phyloP scores from a whole-genome alignment of 2,329 filamentous ascomycete genomes.

The Xylariaceae sp. region DNA sequence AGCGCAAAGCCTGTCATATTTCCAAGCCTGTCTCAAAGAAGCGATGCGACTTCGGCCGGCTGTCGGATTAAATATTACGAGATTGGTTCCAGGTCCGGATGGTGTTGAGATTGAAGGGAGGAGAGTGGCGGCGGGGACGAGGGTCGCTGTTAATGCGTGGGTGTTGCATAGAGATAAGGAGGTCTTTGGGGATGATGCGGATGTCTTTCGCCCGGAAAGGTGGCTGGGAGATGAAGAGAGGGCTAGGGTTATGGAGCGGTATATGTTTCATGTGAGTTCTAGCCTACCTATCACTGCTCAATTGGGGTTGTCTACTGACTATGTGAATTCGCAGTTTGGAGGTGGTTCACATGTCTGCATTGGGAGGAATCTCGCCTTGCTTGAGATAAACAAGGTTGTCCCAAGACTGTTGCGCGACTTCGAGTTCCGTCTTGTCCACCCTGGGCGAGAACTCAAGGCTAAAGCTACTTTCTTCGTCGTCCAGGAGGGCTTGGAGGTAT shows the following conservation, averaged over 20 bases:
- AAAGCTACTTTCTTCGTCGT: conserved; percentile 58
- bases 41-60: conserved; percentile 53
- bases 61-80: conserved; percentile 52
- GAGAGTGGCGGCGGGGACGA: conserved; percentile 49
- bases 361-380: conserved; percentile 49
- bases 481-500: conserved; percentile 53
- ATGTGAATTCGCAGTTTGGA: conserved; percentile 46
- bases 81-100: conserved; percentile 43
- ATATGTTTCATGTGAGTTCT: conserved; percentile 50
- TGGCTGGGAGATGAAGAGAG: conserved; percentile 48
- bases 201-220: conserved; percentile 50
- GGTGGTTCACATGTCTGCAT: conserved; percentile 53
- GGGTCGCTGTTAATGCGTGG: conserved; percentile 52
- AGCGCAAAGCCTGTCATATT: conserved; percentile 47
- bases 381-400: conserved; percentile 58
- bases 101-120: conserved; percentile 50
- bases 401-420: conserved; percentile 53
- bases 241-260: conserved; percentile 47
- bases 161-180: conserved; percentile 46
- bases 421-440: conserved; percentile 49
- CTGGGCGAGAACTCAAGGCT: conserved; percentile 46
- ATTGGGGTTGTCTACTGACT: neutral
- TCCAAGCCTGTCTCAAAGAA: conserved; percentile 56
- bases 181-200: conserved; percentile 49
- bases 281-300: neutral